Conservation (phyloP, 495 filamentous ascomycete species). For the Annulohypoxylon maeteangense region DNA sequence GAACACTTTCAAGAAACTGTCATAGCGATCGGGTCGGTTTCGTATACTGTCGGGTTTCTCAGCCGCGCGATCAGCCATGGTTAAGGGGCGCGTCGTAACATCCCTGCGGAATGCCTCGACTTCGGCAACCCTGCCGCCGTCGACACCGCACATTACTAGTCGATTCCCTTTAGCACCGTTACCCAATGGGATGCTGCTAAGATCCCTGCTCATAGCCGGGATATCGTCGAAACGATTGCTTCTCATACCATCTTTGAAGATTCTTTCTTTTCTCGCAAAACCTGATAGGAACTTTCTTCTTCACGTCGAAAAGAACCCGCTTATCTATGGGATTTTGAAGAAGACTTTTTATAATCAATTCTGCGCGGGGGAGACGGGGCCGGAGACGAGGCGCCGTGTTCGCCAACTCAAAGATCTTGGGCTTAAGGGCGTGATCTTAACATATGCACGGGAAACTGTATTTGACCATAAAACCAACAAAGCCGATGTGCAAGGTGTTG, state of each 20-base stretch:
- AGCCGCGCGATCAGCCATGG: not conserved
- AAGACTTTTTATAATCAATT: not conserved
- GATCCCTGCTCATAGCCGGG: not conserved
- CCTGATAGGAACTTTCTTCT: not conserved
- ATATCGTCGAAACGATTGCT: slow-evolving; percentile 1
- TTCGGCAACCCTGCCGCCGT: not conserved
- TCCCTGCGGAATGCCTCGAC: not conserved
- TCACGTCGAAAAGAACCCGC: not conserved
- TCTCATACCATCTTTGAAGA: not conserved
- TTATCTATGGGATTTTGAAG: not conserved
- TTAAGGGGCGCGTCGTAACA: not conserved
- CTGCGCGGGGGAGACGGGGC: not conserved
- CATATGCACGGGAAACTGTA: not conserved
- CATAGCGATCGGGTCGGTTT: not conserved
- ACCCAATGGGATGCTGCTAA: not conserved
- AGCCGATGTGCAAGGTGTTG: not conserved
- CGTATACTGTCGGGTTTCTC: not conserved
- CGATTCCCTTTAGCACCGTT: not conserved
- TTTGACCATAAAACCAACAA: slow-evolving; percentile 2
- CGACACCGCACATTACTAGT: not conserved
- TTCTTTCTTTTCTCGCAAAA: not conserved
- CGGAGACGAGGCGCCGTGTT: not conserved
- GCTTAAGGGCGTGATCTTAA: not conserved
- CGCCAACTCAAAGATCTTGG: not conserved
- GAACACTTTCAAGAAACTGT: not conserved